Base-by-base conservation (phyloP, 352 stramenopile genomes). In the Pythium aquatile region DNA sequence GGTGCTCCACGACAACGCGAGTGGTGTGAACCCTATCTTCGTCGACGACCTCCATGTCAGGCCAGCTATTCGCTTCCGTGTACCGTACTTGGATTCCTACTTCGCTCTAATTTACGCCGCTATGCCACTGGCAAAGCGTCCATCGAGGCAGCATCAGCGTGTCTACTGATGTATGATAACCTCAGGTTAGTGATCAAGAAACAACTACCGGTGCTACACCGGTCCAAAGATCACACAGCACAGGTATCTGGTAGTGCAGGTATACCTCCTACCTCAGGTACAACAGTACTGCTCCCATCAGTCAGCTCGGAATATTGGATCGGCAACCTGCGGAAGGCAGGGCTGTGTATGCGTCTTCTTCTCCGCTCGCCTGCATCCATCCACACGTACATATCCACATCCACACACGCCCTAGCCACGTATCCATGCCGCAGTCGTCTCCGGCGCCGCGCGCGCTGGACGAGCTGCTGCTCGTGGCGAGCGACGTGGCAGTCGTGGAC, bases 401-500 rank as follows among this genome's bases (percentile, higher is more conserved):
- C 16, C 29, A 42, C 29, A 24, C 58, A 16, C 5, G 20, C 20
- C 20, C 20, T 24, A 24, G 20, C 20, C 20, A 46, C 10, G 14
- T 13, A 11, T 60, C 44, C 30, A 63, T 66, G 64, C 51, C 53
- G 13, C 40, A 37, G 55, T 16, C 62, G 20, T 3, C 42, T 1
- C 30, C 9, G 24, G 0, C n/a, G n/a, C 5, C 47, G 40, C 75
- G 65, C 40, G 68, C 63, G 47, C 69, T 90, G 52, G 69, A 85
- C 56, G 73, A 82, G 70, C 66, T 90, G 52, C 58, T 90, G 62
- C 74, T 93, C 39, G 68, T 64, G n/a, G 78, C 77, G 54, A 60
- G 64, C 32, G 83, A 94, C 69, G 69, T 94, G 48, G 78, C 64
- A 37, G 79, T 89, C 55, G 73, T 94, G 57, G 89, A 92, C 69